Base-by-base conservation (phyloP, 2,329 filamentous ascomycete genomes). In the Epichloe glyceriae region DNA sequence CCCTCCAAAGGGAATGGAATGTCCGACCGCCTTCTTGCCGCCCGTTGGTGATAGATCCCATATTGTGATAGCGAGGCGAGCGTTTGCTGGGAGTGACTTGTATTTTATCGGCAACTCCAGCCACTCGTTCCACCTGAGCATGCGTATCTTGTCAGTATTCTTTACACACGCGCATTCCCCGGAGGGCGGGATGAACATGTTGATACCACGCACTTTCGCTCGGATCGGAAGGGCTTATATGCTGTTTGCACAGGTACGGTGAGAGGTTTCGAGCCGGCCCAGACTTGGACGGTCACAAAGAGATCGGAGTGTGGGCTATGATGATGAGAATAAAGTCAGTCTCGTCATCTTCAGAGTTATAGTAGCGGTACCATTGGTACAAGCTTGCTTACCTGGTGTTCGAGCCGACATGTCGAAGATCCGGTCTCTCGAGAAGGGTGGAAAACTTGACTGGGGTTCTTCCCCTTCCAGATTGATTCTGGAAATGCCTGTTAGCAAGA, bases 201-300 rank as follows among this genome's bases (percentile, higher is more conserved):
- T n/a, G 10, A 34, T 20, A 37, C 12, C 2, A 38, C 64, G 49
- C 58, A 83, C 74, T 73, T 79, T 69, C 82, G 71, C 61, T 85
- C 81, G 37, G 78, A 78, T 63, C 89, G 88, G 64, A 98, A 97
- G 7, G 88, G 73, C 63, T 89, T 95, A 70, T 97, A 97, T 22
- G 88, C 79, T 3, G 93, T 98, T 66, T 97, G 91, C 11, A 94
- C 79, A 0, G 89, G 86, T 1, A 97, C 87, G 0, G 90, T 94
- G 58, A 98, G 72, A 37, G 91, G 89, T 65, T 98, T 98, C 30
- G 90, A 96, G 61, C 94, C 89, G 12, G 90, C 88, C 85, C 91
- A 98, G 61, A 97, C 78, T 67, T 97, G 93, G 8, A 85, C 86
- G 0, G 90, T 96, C 46, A 95, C 83, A 63, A 91, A 96, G 46